Evolutionary conservation across 2,329 filamentous ascomycete species (phyloP), one percentile per base, ranked within the genome.

Genomic region (Aspergillus vadensis): DNA sequence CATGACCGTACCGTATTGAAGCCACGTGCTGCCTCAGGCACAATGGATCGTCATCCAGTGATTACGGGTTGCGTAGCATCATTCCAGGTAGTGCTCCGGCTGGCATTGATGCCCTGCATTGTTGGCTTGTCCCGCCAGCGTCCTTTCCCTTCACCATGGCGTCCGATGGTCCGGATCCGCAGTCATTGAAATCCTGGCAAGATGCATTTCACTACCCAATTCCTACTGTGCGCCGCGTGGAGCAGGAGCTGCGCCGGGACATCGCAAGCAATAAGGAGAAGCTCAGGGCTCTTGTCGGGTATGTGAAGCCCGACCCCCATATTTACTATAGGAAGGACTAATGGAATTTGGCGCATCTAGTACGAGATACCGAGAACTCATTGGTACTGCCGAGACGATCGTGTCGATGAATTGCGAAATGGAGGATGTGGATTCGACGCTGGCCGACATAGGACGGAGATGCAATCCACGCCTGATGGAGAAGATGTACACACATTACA

Each of bases 341-440:
- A 66, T 60, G 49, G 57, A 50, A 57, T 30, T 51, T 52, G 61
- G 43, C 50, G 55, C 50, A 21, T 56, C 9, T 67, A 88, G 85
- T 19, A 81, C 84, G 68, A 85, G 86, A 70, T 98, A 98, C 77
- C 90, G 94, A 67, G 91, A 95, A 69, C 86, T 98, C 8, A 86
- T 98, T 25, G 91, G 91, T 55, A 97, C 94, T 0, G 94, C 94
- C 57, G 93, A 97, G 77, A 88, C 88, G n/a, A 98, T 98, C 67
- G 90, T 97, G 57, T 85, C 88, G 62, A 97, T 98, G 91, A 90
- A 91, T 67, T 78, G 77, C 41, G 88, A 94, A 72, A 94, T 95
- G 79, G 85, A 88, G 62, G 79, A 82, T 12, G 89, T 92, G 15
- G 92, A 97, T 75, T 80, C 82, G 5, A 85, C 88, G 39, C 82